Evolutionary conservation across 768 basidiomycete genomes (phyloP), one percentile per base, ranked within the genome.

Genomic region (Suillus paluster): DNA sequence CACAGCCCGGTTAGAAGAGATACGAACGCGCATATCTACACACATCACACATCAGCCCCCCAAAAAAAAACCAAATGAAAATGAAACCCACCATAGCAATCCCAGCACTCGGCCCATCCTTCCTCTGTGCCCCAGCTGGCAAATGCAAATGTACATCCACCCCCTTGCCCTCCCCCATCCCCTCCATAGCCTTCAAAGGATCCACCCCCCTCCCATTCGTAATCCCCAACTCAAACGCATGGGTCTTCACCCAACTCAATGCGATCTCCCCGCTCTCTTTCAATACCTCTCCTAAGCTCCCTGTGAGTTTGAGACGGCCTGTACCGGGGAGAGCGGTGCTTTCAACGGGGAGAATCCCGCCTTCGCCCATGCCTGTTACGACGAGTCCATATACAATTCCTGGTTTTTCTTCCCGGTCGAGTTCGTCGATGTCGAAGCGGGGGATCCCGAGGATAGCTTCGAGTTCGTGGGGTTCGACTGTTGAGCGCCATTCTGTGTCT

Each of bases 21-120:
- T 17, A 96, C 89, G 58, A 97, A 85, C 5, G 95, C 95, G 67
- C 94, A 91, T 3, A 87, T 86, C 86, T 92, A 58, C 11, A 58
- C 58, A 34, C 44, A 36, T 6, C 36, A 15, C 61, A 45, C 49
- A 39, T 23, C 52, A n/a, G 27, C 30, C 9, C 15, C 30, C 15
- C 25, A 39, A 10, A 46, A 63, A 23, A 58, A 55, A 34, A 44
- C 53, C 60, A 14, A 49, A 17, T n/a, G 7, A 27, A 19, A 33
- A 17, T 8, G 30, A 39, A 53, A 17, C 50, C 70, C 63, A 93
- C 91, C 86, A 96, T 94, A 1, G 92, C 92, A 25, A 96, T 82
- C 2, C 95, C 95, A 0, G 94, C 95, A 69, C 91, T 93, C 0
- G 95, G 94, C 0, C 95, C 95, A 68, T 97, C 95, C 78, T 97